Evolutionary conservation across 106 monocot species (phyloP).

Genomic region (Ottelia alismoides): DNA sequence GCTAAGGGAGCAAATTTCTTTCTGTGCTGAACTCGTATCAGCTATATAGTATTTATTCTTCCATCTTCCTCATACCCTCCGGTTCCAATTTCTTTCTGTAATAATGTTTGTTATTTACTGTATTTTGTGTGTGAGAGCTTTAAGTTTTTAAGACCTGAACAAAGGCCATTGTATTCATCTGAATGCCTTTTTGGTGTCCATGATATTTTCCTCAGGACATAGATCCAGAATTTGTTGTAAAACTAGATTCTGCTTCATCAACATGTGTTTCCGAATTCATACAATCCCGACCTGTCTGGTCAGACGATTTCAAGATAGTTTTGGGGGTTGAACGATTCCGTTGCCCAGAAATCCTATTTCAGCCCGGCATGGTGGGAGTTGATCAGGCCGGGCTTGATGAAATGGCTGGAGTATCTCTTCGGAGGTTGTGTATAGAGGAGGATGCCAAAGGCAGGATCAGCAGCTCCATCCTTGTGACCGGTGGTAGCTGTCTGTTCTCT

Average conservation of each 20-base stretch:
- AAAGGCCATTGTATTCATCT: too few relatives aligned
- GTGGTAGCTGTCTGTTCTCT: constrained; percentile 53
- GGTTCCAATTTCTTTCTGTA: too few relatives aligned
- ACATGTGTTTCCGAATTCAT: constrained; percentile 21
- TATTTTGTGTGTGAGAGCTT: too few relatives aligned
- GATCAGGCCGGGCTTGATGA: constrained; percentile 79
- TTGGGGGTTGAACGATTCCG: constrained; percentile 66
- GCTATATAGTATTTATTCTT: too few relatives aligned
- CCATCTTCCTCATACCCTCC: too few relatives aligned
- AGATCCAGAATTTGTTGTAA: constrained; percentile 47
- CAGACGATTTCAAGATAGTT: constrained; percentile 51
- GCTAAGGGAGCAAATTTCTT: too few relatives aligned
- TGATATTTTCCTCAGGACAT: constrained; percentile 77
- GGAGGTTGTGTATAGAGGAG: constrained; percentile 25
- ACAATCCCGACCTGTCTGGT: constrained; percentile 22
- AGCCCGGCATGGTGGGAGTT: constrained; percentile 62
- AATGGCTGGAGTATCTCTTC: constrained; percentile 45
- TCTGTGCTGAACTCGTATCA: too few relatives aligned
- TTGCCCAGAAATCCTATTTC: constrained; percentile 74
- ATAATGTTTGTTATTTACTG: too few relatives aligned
- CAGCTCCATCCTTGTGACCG: constrained; percentile 49
- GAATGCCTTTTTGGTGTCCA: background rate
- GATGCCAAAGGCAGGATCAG: constrained; percentile 34
- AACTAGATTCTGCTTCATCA: constrained; percentile 10
- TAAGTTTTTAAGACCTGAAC: too few relatives aligned